phyloP scores from a whole-genome alignment of 306 rosid genomes.

The Calophaca sinica region DNA sequence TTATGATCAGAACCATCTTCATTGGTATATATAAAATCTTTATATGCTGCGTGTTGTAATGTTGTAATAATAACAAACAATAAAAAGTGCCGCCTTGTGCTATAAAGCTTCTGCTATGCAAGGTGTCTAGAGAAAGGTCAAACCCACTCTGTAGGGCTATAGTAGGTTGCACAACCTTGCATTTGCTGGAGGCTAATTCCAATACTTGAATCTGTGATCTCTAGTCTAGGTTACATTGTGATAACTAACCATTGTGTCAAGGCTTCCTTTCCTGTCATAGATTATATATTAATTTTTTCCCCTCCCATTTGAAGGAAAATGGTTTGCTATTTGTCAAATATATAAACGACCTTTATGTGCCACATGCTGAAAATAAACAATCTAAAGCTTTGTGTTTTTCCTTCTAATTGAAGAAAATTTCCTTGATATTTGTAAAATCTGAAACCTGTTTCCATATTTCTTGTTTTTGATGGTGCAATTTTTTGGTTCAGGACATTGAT shows the following conservation, averaged over 20 bases:
- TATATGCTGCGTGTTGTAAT: not conserved
- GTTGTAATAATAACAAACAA: conserved; percentile 5
- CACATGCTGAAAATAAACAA: not conserved
- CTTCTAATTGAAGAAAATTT: conserved; percentile 26
- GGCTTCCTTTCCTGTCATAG: conserved; percentile 15
- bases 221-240: not conserved
- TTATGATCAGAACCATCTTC: conserved; percentile 14
- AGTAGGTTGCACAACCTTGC: conserved; percentile 15
- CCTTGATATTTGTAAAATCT: conserved; percentile 20
- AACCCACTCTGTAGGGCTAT: not conserved
- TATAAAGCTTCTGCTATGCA: conserved; percentile 11
- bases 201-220: not conserved
- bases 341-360: conserved; percentile 11
- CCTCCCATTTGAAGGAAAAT: conserved; percentile 5
- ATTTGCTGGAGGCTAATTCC: conserved; percentile 25
- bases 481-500: conserved; percentile 77
- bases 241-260: not conserved
- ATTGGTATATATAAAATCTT: not conserved
- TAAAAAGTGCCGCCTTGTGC: not conserved
- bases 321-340: conserved; percentile 22
- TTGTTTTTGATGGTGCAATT: conserved; percentile 34
- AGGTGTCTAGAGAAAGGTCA: conserved; percentile 9
- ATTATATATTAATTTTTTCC: not conserved
- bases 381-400: conserved; percentile 1
- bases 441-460: conserved; percentile 15